Conservation (phyloP, 78 protist species). For the Dictyostelium citrinum region DNA sequence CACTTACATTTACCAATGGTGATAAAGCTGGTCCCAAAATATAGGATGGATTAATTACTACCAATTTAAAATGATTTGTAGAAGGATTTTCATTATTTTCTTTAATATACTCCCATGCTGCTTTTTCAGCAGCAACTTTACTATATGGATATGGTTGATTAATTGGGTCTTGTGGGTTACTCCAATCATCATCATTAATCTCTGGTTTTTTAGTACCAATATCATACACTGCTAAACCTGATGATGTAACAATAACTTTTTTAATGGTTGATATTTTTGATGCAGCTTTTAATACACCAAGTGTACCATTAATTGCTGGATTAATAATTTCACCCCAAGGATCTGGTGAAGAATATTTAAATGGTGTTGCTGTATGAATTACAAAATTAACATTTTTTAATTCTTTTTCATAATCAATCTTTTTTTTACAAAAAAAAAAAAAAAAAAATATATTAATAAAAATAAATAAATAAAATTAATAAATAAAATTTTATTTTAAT, state of each 20-base stretch:
- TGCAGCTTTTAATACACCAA: background rate
- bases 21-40: background rate
- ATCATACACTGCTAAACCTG: background rate
- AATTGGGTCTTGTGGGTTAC: background rate
- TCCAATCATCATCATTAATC: background rate
- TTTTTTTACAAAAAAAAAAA: no score
- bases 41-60: background rate
- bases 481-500: no score
- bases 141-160: background rate
- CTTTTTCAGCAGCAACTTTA: slow-evolving; percentile 8
- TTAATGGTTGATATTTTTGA: background rate
- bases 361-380: slow-evolving; percentile 10
- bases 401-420: background rate
- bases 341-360: background rate
- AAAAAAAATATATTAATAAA: no score
- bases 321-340: background rate
- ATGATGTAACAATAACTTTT: background rate
- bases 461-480: no score
- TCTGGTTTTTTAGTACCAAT: background rate
- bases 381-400: background rate
- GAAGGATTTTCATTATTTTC: background rate
- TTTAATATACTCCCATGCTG: slow-evolving; percentile 5
- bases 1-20: background rate
- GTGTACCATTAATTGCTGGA: slow-evolving; percentile 19
- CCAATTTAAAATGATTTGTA: background rate